Evolutionary conservation across 257 asterid genomes (phyloP), one percentile per base, ranked within the genome.

Genomic region (Primulina eburnea): DNA sequence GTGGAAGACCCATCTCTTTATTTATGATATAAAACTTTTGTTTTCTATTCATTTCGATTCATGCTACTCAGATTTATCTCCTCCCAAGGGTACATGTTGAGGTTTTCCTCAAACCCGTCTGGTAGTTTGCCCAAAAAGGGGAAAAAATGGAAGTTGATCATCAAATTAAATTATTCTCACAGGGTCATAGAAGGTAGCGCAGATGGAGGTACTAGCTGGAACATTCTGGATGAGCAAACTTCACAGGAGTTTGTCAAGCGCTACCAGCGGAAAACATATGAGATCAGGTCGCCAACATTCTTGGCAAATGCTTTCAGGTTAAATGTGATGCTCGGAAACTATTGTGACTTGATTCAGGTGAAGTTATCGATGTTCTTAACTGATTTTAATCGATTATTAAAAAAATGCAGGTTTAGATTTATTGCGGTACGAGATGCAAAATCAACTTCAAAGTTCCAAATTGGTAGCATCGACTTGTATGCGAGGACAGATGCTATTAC

Each of bases 101-200:
- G 34, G 34, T 34, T 34, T 34, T 5, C 38, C 38, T 34, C 1
- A 6, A 6, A 34, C 38, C 47, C 47, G 12, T 37, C 47, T 37
- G 47, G 47, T 37, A 9, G 38, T 34, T 34, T 34, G 8, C 7
- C 38, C 47, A 37, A 37, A 9, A 37, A 37, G 47, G 96, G 8
- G 8, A 2, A 12, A 43, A 40, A 18, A 18, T 65, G 68, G 53
- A 68, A 58, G 62, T 64, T 37, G 28, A n/a, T 56, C 60, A 62
- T 28, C 43, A 5, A 73, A 56, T 73, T 67, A 62, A 62, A 50
- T 67, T 71, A 62, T 75, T 67, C 53, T 71, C 5, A 11, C 68
- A 93, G 98, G 98, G 75, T 84, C 71, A 58, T 93, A 12, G 98
- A 93, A 87, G 97, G 96, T 80, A 90, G 98, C 75, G 85, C 70